Percentiles rank a stretch among this genome's conserved stretches.
Conservation (phyloP, 176 grass and related monocot genomes). For the Phoenix roebelenii region DNA sequence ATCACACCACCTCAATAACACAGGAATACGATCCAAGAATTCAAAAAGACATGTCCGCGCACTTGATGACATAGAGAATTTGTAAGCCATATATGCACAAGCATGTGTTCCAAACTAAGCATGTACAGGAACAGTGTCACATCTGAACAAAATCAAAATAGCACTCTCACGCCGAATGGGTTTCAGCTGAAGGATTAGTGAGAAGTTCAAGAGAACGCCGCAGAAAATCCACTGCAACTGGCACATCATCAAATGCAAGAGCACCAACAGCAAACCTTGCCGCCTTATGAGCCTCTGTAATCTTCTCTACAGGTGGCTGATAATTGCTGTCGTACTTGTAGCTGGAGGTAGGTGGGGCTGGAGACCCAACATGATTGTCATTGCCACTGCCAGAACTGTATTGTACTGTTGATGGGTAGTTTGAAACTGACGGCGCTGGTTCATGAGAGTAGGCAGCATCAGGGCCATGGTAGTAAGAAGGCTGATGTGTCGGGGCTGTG, state of each 20-base stretch:
- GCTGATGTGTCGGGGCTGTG: constrained; percentile 47
- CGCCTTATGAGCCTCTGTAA: constrained; percentile 82
- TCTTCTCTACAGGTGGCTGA: constrained; percentile 72
- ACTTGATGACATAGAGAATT: too few relatives aligned
- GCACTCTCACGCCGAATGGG: constrained; percentile 21
- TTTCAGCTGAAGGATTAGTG: constrained; percentile 74
- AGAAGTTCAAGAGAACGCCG: constrained; percentile 75
- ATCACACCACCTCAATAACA: too few relatives aligned
- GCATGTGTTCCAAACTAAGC: neutral
- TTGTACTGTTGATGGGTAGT: constrained; percentile 19
- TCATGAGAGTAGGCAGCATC: constrained; percentile 37
- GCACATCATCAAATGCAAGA: constrained; percentile 86
- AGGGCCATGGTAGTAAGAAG: constrained; percentile 40
- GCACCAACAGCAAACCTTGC: constrained; percentile 92
- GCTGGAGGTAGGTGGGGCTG: constrained; percentile 32
- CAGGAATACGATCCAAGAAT: too few relatives aligned
- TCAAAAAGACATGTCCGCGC: too few relatives aligned
- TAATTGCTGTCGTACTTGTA: constrained; percentile 82
- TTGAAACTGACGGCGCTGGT: constrained; percentile 4
- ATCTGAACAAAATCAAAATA: too few relatives aligned
- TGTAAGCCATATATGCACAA: too few relatives aligned
- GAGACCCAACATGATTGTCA: constrained; percentile 20
- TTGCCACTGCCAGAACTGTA: constrained; percentile 21
- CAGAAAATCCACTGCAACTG: constrained; percentile 73
- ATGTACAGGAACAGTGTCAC: neutral